phyloP scores from a whole-genome alignment of 768 basidiomycete species.

The Candolleomyces efflorescens region DNA sequence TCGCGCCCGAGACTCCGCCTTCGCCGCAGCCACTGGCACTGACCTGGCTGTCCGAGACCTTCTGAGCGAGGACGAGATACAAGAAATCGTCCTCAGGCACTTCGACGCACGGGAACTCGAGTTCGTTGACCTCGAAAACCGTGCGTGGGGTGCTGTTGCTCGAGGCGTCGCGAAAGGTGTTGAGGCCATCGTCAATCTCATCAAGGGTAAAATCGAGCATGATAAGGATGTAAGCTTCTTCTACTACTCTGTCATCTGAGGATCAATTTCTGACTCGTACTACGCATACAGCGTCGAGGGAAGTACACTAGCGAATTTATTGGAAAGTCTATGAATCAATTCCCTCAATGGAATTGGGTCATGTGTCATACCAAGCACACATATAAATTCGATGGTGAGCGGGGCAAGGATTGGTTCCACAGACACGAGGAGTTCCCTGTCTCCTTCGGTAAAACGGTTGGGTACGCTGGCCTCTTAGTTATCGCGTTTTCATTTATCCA shows the following conservation, averaged over 20 bases:
- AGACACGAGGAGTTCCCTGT: slow-evolving; percentile 8
- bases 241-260: not conserved
- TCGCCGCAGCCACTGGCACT: not conserved
- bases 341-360: slow-evolving; percentile 16
- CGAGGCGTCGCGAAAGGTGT: not conserved
- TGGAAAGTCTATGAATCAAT: slow-evolving; percentile 3
- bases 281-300: not conserved
- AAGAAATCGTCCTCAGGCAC: not conserved
- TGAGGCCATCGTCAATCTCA: not conserved
- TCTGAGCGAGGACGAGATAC: not conserved
- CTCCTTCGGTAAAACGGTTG: slow-evolving; percentile 13
- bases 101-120: not conserved
- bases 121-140: not conserved
- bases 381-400: slow-evolving; percentile 5
- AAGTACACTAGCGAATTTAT: slow-evolving; percentile 1
- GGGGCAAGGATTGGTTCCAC: slow-evolving; percentile 10
- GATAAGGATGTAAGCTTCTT: not conserved
- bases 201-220: not conserved
- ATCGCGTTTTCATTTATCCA: not conserved
- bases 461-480: slow-evolving; percentile 11
- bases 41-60: not conserved
- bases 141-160: not conserved
- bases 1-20: not conserved
- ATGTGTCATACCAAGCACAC: slow-evolving; percentile 7
- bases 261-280: not conserved